A percentile compares a stretch with the other conserved stretches of the same genome.
These are phyloP conservation scores for Pseudocercospora ulei DNA, from an alignment of 2,329 filamentous ascomycete species.

Conservation along the genomic window DNA sequence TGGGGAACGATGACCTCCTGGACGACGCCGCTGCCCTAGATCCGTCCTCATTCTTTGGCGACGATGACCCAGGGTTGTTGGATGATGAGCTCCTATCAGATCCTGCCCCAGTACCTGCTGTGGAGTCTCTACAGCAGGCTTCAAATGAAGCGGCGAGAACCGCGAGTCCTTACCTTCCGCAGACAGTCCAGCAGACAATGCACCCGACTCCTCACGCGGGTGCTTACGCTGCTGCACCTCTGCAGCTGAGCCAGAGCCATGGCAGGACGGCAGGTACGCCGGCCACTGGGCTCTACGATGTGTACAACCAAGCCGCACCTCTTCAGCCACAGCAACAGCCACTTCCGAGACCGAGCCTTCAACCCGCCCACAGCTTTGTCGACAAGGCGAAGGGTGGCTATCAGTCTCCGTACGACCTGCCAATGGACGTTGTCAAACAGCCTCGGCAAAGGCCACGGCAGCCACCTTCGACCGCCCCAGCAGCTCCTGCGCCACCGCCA, in stretches of 20 bases:
- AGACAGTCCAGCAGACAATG: conserved; percentile 11
- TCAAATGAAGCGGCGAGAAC: conserved; percentile 12
- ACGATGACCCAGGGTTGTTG: conserved; percentile 77
- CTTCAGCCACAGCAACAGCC: conserved; percentile 21
- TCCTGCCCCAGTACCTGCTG: conserved; percentile 7
- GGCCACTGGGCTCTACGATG: conserved; percentile 30
- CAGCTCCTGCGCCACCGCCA: conserved; percentile 43
- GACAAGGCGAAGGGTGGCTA: conserved; percentile 89
- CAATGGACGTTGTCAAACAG: conserved; percentile 70
- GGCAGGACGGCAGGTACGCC: conserved; percentile 31
- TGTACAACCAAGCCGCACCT: conserved; percentile 25
- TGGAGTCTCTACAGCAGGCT: conserved; percentile 4
- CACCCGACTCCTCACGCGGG: conserved; percentile 11
- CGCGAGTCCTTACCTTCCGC: conserved; percentile 18
- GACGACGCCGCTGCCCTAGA: conserved; percentile 43
- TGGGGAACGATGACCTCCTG: conserved; percentile 54
- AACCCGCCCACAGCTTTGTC: conserved; percentile 63
- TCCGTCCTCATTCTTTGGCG: conserved; percentile 59
- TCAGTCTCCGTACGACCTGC: conserved; percentile 86
- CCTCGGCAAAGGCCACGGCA: conserved; percentile 47
- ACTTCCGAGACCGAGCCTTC: conserved; percentile 44
- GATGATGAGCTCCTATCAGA: conserved; percentile 48
- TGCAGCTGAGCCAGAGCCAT: conserved; percentile 21
- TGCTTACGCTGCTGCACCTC: conserved; percentile 23
- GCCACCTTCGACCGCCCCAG: conserved; percentile 22